phyloP scores from a whole-genome alignment of 345 rosid species.

The Gossypium australe region DNA sequence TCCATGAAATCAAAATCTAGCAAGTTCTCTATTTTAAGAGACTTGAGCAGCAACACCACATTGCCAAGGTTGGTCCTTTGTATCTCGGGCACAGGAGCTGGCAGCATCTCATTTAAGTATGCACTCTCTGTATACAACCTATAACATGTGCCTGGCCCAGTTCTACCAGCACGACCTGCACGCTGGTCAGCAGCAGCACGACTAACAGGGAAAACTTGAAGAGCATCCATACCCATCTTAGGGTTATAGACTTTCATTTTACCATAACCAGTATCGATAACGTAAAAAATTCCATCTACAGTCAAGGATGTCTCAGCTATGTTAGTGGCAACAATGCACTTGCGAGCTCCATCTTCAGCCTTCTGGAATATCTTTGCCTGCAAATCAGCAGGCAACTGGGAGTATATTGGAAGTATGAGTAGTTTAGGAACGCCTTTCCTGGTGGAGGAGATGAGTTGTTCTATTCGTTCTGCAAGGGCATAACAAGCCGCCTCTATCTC shows the following conservation, averaged over 20 bases:
- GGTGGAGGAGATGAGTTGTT: slow-evolving; percentile 68
- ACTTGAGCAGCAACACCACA: slow-evolving; percentile 88
- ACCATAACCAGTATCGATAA: slow-evolving; percentile 92
- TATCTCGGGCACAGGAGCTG: slow-evolving; percentile 94
- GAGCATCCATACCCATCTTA: slow-evolving; percentile 99
- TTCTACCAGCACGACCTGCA: slow-evolving; percentile 98
- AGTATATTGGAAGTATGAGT: slow-evolving; percentile 89
- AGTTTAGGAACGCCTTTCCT: slow-evolving; percentile 66
- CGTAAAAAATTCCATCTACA: slow-evolving; percentile 89
- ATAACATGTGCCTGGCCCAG: slow-evolving; percentile 97
- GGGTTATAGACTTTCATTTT: slow-evolving; percentile 99
- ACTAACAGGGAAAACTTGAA: slow-evolving; percentile 92
- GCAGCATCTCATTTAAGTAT: slow-evolving; percentile 76
- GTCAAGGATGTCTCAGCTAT: slow-evolving; percentile 98
- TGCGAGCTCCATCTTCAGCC: slow-evolving; percentile 95
- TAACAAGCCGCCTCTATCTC: slow-evolving; percentile 96
- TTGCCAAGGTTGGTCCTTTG: slow-evolving; percentile 97
- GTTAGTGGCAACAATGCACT: slow-evolving; percentile 97
- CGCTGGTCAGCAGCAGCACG: slow-evolving; percentile 98
- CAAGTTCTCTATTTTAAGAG: slow-evolving; percentile 80
- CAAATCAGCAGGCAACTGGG: slow-evolving; percentile 97
- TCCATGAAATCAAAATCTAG: slow-evolving; percentile 98
- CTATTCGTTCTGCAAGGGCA: slow-evolving; percentile 87
- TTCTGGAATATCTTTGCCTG: slow-evolving; percentile 94
- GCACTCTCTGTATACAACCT: slow-evolving; percentile 92